Percentiles rank a stretch among this genome's conserved stretches.
Conservation (phyloP, 2,329 filamentous ascomycete genomes). For the Fusarium metavorans region DNA sequence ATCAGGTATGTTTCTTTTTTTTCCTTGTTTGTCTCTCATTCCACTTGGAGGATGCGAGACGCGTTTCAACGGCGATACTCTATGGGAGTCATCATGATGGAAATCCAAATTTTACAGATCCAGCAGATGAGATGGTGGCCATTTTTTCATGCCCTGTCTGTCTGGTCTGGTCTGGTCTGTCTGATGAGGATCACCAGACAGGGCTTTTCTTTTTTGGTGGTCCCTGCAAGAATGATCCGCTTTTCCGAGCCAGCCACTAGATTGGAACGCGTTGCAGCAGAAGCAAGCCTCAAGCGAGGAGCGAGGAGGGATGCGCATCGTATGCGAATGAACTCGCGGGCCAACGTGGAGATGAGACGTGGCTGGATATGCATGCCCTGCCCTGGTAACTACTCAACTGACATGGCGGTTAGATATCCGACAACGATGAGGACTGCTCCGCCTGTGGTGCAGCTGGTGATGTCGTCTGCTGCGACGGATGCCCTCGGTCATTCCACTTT, state of each 20-base stretch:
- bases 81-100: slow-evolving; percentile 7
- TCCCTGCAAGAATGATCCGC: slow-evolving; percentile 43
- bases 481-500: slow-evolving; percentile 90
- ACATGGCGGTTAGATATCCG: slow-evolving; percentile 54
- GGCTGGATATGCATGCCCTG: slow-evolving; percentile 28
- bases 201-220: slow-evolving; percentile 45
- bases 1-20: slow-evolving; percentile 59
- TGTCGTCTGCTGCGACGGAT: slow-evolving; percentile 94
- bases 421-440: slow-evolving; percentile 92
- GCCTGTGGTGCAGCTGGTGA: slow-evolving; percentile 87
- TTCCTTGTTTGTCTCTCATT: background rate
- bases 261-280: slow-evolving; percentile 23
- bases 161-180: background rate
- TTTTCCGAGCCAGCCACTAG: slow-evolving; percentile 42
- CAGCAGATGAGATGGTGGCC: slow-evolving; percentile 30
- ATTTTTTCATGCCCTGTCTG: slow-evolving; percentile 17
- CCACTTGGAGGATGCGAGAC: background rate
- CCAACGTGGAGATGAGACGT: slow-evolving; percentile 9
- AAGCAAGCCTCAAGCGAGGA: background rate
- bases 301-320: slow-evolving; percentile 15
- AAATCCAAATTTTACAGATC: slow-evolving; percentile 13
- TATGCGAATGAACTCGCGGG: slow-evolving; percentile 20
- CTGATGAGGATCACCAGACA: slow-evolving; percentile 33
- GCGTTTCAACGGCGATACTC: background rate
- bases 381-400: slow-evolving; percentile 40